Base-by-base conservation (phyloP, 2,329 filamentous ascomycete species). In the Trichoderma sp. region DNA sequence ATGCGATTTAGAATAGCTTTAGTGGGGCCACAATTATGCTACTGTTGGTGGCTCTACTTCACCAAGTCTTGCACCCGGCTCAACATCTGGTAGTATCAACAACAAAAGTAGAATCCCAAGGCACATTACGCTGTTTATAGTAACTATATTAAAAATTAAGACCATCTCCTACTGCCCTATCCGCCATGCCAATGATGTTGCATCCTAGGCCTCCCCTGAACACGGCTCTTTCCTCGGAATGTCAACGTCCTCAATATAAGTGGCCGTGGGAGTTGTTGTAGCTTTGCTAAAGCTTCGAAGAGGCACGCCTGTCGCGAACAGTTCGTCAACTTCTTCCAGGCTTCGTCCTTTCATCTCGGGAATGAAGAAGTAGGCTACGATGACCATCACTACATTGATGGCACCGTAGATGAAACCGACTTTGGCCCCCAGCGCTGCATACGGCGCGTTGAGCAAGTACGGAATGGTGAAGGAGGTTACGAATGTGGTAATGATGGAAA, bases 321-420 rank as follows among this genome's bases (percentile, higher is more conserved):
- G 54, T 46, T 73, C 70, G n/a, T 75, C 73, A 7, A 75, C 71
- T 39, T 74, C 73, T 51, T 75, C 73, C 11, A 75, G 55, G 1
- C 68, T 74, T 24, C 73, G 68, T 2, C 81, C 81, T 28, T 81
- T 81, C 3, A 83, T 81, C 73, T 85, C 83, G 24, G 82, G 82
- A 21, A 83, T 75, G 63, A 75, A 80, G 72, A 82, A 82, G 71
- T 76, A 82, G 0, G 81, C 79, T 71, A 82, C 83, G 1, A 78
- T 72, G 1, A 82, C 73, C 59, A 81, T 79, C 8, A 78, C 30
- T 14, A 82, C 72, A 71, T 81, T 80, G 13, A 73, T 72, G 32
- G 74, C 71, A 6, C 79, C 80, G 55, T 78, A 82, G n/a, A 82
- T 80, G 58, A 80, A 81, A 2, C 80, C 79, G 0, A 81, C 75